Evolutionary conservation across 2,329 filamentous ascomycete species (phyloP), one percentile per base, ranked within the genome.

Genomic region (Verticillium longisporum): DNA sequence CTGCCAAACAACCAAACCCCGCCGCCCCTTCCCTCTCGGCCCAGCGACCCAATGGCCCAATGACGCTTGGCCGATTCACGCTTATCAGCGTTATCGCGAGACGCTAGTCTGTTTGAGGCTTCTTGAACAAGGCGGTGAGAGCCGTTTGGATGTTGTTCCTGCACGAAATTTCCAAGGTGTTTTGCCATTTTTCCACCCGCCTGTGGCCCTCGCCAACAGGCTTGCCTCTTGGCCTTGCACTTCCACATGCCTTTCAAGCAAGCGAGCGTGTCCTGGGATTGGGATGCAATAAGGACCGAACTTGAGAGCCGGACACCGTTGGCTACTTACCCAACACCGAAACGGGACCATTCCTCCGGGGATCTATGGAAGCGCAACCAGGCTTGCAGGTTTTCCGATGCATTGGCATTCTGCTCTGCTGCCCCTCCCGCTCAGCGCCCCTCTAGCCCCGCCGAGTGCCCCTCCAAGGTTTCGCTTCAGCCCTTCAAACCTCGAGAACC

Each of bases 31-130:
- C n/a, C n/a, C 41, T 18, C 62, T 63, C 63, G 26, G 26, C 26
- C 26, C 26, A 26, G 26, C 26, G 26, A 26, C 26, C 26, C 26
- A 26, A 26, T 26, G 26, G 26, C 65, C 63, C 63, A 65, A 63
- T 64, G 57, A 60, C 55, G 56, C 57, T 57, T 60, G 58, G 59
- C 63, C 68, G 68, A 72, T 66, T 69, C 69, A 70, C 66, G 69
- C 70, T 72, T 72, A 72, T 72, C 70, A 65, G 37, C 62, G 68
- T 69, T 68, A 69, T 69, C 66, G 58, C 31, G 6, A 2, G 0
- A 26, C 64, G 63, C 66, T 67, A 68, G 59, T 10, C 66, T 61
- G 2, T 14, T 61, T 36, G 11, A 34, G 64, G 61, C 0, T 18
- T 38, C 45, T 57, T 36, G 54, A 59, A 50, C 45, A 63, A 61